A percentile compares a stretch with the other conserved stretches of the same genome.
Conservation (phyloP, 129 eudicot species). For the Smallanthus sonchifolius region DNA sequence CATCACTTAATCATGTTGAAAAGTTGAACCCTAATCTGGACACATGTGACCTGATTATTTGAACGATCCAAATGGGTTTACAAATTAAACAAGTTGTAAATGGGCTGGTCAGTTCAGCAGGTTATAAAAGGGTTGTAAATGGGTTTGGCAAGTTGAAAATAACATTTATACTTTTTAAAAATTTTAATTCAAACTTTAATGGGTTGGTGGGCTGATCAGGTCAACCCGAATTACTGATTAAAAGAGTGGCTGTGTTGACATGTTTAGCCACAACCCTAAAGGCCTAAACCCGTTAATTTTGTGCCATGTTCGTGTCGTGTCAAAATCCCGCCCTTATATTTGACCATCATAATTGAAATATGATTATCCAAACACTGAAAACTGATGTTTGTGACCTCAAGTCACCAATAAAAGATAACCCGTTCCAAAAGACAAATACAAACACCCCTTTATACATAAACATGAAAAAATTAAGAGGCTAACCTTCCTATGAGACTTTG, state of each 20-base stretch:
- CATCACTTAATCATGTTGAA: no score
- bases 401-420: background rate
- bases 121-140: background rate
- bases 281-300: background rate
- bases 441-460: background rate
- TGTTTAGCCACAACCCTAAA: background rate
- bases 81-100: no score
- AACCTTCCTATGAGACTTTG: slow-evolving; percentile 82
- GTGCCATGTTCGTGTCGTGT: background rate
- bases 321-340: background rate
- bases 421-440: background rate
- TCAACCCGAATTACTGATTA: background rate
- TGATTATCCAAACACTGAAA: background rate
- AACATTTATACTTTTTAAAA: background rate
- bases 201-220: background rate
- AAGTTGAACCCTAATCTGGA: background rate
- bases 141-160: background rate
- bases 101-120: background rate
- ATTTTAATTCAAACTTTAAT: background rate
- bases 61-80: background rate
- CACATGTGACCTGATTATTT: background rate
- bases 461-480: slow-evolving; percentile 18
- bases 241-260: background rate
- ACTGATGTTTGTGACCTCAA: background rate
- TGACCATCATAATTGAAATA: background rate